phyloP scores from a whole-genome alignment of 176 grass and related monocot genomes.

The Zea luxurians region DNA sequence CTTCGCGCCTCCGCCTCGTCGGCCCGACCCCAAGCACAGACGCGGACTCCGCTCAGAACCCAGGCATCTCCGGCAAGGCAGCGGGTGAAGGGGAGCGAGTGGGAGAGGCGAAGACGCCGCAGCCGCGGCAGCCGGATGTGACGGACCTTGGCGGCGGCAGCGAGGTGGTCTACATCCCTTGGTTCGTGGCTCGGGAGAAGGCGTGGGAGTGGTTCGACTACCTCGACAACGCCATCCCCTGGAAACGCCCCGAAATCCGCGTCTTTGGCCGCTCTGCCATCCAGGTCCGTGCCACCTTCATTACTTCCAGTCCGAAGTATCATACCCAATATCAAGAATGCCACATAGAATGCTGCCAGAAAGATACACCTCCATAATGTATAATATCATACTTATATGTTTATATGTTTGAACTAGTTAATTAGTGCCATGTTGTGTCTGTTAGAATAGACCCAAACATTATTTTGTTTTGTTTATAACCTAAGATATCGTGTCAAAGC shows the following conservation, averaged over 20 bases:
- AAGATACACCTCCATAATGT: too few relatives aligned
- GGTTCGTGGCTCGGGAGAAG: slow-evolving; percentile 52
- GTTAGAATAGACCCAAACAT: too few relatives aligned
- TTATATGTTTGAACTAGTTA: too few relatives aligned
- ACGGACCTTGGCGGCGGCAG: slow-evolving; percentile 64
- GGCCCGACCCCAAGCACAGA: not conserved
- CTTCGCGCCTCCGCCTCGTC: slow-evolving; percentile 48
- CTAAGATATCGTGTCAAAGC: too few relatives aligned
- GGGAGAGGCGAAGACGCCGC: slow-evolving; percentile 1
- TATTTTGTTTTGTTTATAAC: too few relatives aligned
- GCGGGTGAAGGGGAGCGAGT: not conserved
- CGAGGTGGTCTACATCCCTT: slow-evolving; percentile 68
- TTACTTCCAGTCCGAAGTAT: too few relatives aligned
- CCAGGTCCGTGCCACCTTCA: slow-evolving; percentile 40
- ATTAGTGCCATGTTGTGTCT: too few relatives aligned
- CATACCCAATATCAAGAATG: too few relatives aligned
- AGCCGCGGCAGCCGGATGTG: slow-evolving; percentile 35
- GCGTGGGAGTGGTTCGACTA: slow-evolving; percentile 77
- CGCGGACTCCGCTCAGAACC: not conserved
- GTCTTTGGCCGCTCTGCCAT: slow-evolving; percentile 63
- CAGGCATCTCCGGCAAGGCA: not conserved
- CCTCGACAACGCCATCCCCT: slow-evolving; percentile 68
- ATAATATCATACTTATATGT: too few relatives aligned
- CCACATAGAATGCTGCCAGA: too few relatives aligned
- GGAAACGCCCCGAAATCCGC: slow-evolving; percentile 63